phyloP scores from a whole-genome alignment of 805 yeast genomes.

The Nakazawaea holstii region DNA sequence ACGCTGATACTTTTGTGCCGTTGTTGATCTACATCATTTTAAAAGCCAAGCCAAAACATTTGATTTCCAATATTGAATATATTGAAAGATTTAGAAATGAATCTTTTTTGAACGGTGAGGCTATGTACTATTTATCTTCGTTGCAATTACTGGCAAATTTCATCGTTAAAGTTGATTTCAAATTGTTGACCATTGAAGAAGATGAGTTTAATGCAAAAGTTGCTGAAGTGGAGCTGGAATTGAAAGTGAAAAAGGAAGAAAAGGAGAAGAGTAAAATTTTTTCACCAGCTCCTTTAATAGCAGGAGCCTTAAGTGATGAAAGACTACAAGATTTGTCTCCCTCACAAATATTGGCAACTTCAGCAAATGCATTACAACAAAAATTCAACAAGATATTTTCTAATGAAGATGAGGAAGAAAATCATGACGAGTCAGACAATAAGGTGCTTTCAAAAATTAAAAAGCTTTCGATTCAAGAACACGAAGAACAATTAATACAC shows the following conservation, averaged over 20 bases:
- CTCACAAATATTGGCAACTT: conserved; percentile 27
- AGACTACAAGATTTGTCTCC: conserved; percentile 22
- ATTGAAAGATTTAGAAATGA: conserved; percentile 80
- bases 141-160: conserved; percentile 84
- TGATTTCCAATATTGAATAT: conserved; percentile 77
- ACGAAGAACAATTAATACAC: conserved; percentile 26
- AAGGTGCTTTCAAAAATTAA: conserved; percentile 14
- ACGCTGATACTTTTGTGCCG: conserved; percentile 95
- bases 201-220: conserved; percentile 37
- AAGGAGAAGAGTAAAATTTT: conserved; percentile 18
- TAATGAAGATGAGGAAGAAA: not conserved
- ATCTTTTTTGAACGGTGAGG: conserved; percentile 78
- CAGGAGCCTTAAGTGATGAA: conserved; percentile 13
- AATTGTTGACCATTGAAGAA: conserved; percentile 55
- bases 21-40: conserved; percentile 73
- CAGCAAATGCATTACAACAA: conserved; percentile 31
- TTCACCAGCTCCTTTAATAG: conserved; percentile 15
- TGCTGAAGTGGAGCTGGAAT: conserved; percentile 32
- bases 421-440: not conserved
- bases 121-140: conserved; percentile 88
- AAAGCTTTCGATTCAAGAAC: conserved; percentile 25
- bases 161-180: conserved; percentile 52
- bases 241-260: conserved; percentile 35
- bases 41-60: conserved; percentile 55
- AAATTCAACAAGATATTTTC: conserved; percentile 22